Percentiles rank a stretch among this genome's conserved stretches.
Evolutionary conservation across 2,329 filamentous ascomycete genomes (phyloP).

Genomic region (Grosmannia serpens): DNA sequence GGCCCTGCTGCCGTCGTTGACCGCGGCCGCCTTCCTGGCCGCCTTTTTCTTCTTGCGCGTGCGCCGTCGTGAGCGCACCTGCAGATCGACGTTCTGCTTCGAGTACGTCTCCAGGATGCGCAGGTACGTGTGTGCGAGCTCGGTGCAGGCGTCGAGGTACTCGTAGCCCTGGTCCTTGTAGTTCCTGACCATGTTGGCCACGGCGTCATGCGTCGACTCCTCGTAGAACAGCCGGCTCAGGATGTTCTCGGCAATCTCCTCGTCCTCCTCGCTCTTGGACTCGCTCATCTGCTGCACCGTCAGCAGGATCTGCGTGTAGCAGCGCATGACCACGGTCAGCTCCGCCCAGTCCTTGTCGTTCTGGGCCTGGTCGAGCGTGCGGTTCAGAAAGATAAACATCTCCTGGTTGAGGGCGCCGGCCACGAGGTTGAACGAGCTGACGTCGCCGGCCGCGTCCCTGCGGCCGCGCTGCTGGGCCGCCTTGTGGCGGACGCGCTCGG

Average conservation of each 20-base stretch:
- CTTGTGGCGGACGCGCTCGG: conserved; percentile 62
- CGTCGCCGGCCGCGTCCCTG: conserved; percentile 30
- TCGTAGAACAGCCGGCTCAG: conserved; percentile 97
- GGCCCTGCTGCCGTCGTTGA: too few species aligned
- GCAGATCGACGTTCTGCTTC: conserved; percentile 88
- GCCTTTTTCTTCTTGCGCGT: conserved; percentile 63
- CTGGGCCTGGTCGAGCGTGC: conserved; percentile 65
- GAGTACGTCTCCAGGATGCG: conserved; percentile 87
- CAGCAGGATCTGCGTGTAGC: conserved; percentile 86
- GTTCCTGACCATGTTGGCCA: conserved; percentile 67
- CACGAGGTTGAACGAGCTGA: conserved; percentile 74
- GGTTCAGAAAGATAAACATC: conserved; percentile 81
- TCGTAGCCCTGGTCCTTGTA: conserved; percentile 93
- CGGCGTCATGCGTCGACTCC: conserved; percentile 80
- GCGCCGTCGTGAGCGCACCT: conserved; percentile 71
- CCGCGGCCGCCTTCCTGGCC: conserved; percentile 26
- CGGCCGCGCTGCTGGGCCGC: background rate
- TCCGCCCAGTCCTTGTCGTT: conserved; percentile 83
- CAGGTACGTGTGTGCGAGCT: conserved; percentile 82
- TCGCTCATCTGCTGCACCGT: conserved; percentile 88
- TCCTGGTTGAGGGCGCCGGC: conserved; percentile 88
- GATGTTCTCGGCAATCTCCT: conserved; percentile 96
- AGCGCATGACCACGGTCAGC: conserved; percentile 78
- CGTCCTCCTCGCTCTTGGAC: conserved; percentile 78
- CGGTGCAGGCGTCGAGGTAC: conserved; percentile 84